Evolutionary conservation across 2,329 filamentous ascomycete genomes (phyloP).

Genomic region (Pestalotiopsis sp.): DNA sequence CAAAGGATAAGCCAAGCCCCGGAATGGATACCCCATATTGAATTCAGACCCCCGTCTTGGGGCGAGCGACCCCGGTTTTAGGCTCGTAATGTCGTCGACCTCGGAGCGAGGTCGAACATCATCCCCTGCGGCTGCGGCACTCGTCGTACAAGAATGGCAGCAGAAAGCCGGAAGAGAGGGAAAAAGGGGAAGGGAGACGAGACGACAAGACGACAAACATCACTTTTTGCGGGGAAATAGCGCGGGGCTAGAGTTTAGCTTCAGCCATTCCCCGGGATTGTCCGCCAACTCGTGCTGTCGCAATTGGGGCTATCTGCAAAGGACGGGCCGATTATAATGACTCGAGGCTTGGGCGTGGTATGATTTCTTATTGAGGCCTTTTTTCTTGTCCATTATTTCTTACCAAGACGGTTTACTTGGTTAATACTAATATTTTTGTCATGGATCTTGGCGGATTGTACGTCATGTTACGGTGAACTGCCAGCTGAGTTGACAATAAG

Average conservation of each 20-base stretch:
- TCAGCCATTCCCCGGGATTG: background rate
- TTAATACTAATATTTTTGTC: background rate
- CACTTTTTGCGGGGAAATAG: background rate
- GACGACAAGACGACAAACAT: background rate
- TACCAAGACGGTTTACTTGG: background rate
- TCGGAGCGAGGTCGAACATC: background rate
- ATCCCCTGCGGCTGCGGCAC: background rate
- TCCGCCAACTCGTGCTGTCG: background rate
- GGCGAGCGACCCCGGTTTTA: background rate
- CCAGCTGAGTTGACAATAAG: too few relatives aligned
- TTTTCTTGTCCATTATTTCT: background rate
- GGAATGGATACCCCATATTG: background rate
- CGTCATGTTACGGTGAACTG: background rate
- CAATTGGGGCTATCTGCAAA: background rate
- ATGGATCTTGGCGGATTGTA: background rate
- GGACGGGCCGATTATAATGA: background rate
- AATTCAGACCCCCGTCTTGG: background rate
- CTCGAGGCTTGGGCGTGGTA: background rate
- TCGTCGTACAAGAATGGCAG: background rate
- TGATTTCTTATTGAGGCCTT: background rate
- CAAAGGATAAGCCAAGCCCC: background rate
- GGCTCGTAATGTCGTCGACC: background rate
- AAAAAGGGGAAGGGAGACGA: background rate
- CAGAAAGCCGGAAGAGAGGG: background rate
- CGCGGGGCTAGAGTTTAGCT: background rate